Percentiles rank a stretch among this genome's conserved stretches.
Conservation (phyloP, 1,284 basidiomycete genomes). For the Paramarasmius palmivorus region DNA sequence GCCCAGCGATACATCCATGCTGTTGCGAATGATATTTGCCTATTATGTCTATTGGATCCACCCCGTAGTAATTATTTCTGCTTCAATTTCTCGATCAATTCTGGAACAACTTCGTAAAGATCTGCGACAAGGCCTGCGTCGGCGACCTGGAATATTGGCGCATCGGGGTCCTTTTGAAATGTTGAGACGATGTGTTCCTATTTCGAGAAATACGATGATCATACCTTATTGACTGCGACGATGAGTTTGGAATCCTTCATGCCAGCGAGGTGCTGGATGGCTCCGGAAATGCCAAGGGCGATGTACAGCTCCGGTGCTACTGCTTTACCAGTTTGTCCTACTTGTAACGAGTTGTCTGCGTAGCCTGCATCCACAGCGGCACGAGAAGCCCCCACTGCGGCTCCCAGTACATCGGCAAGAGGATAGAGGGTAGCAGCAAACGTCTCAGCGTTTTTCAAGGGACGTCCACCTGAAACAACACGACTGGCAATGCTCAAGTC, state of each 20-base stretch:
- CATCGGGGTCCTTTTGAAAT: slow-evolving; percentile 80
- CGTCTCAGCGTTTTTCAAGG: slow-evolving; percentile 92
- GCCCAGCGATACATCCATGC: too few relatives aligned
- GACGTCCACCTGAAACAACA: slow-evolving; percentile 94
- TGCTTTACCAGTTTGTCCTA: slow-evolving; percentile 98
- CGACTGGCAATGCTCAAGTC: slow-evolving; percentile 88
- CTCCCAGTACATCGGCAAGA: slow-evolving; percentile 90
- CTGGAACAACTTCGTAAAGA: slow-evolving; percentile 86
- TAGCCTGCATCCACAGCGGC: slow-evolving; percentile 99
- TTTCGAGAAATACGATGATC: slow-evolving; percentile 13
- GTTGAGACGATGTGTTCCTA: too few relatives aligned
- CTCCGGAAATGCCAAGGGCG: slow-evolving; percentile 96
- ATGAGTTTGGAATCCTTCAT: slow-evolving; percentile 99
- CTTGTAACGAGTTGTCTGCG: slow-evolving; percentile 97
- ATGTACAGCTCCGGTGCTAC: slow-evolving; percentile 95
- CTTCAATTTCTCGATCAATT: slow-evolving; percentile 85
- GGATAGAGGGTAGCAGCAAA: slow-evolving; percentile 91
- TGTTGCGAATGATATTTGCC: not conserved
- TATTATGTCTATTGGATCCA: not conserved
- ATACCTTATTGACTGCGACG: slow-evolving; percentile 95
- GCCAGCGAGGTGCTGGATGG: slow-evolving; percentile 98
- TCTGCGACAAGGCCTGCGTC: slow-evolving; percentile 95
- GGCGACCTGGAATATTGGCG: slow-evolving; percentile 99
- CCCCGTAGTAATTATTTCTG: slow-evolving; percentile 32
- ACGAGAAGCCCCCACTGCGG: slow-evolving; percentile 95